Percentiles rank a stretch among this genome's conserved stretches.
phyloP scores from a whole-genome alignment of 257 asterid species.

The Scutellaria minor region DNA sequence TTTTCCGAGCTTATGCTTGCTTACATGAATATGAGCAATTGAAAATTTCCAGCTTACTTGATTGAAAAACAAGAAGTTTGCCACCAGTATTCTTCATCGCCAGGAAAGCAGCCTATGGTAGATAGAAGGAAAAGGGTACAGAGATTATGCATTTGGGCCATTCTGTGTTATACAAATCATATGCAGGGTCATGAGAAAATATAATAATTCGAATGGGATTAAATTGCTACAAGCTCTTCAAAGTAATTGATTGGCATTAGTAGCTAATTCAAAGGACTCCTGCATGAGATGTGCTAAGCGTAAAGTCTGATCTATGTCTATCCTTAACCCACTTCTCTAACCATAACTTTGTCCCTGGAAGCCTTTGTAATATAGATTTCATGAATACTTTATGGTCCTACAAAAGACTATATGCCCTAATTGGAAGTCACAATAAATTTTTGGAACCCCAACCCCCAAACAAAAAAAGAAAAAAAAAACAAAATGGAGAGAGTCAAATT shows the following conservation, averaged over 20 bases:
- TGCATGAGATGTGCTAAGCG: constrained; percentile 9
- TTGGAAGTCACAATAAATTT: background rate
- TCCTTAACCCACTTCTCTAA: constrained; percentile 25
- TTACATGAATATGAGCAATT: constrained; percentile 22
- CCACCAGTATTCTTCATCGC: constrained; percentile 93
- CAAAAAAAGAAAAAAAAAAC: background rate
- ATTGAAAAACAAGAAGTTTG: constrained; percentile 91
- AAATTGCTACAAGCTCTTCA: constrained; percentile 2
- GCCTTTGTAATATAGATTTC: constrained; percentile 8
- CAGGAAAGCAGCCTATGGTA: constrained; percentile 85
- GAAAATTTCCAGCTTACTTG: constrained; percentile 54
- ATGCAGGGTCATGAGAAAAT: constrained; percentile 14
- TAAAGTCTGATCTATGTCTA: background rate
- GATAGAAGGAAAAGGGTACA: constrained; percentile 29
- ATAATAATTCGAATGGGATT: background rate
- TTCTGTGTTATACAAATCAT: background rate
- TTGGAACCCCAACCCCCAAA: background rate
- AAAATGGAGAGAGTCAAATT: background rate
- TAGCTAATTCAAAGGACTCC: constrained; percentile 6
- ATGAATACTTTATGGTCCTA: background rate
- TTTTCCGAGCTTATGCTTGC: background rate
- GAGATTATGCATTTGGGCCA: constrained; percentile 6
- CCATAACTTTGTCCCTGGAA: constrained; percentile 16
- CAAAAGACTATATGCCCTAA: background rate
- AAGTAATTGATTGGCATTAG: background rate